Evolutionary conservation across 257 asterid genomes (phyloP).

Genomic region (Solanum chaucha): DNA sequence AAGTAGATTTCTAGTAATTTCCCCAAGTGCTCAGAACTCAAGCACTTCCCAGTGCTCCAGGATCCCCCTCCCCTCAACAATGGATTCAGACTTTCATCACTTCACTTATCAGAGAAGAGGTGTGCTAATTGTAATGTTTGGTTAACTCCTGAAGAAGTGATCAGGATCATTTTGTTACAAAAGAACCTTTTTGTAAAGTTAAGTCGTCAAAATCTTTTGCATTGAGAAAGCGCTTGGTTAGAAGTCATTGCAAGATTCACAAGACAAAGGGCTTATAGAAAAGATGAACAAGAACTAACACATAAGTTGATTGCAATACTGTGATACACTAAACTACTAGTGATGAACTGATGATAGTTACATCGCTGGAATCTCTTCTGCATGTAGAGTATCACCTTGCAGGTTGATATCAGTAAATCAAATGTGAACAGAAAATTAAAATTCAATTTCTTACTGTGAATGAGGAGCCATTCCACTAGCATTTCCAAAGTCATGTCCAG

Average conservation of each 20-base stretch:
- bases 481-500: slow-evolving; percentile 88
- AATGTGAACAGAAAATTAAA: background rate
- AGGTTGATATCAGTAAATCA: background rate
- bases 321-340: background rate
- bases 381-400: background rate
- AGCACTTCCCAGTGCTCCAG: background rate
- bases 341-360: background rate
- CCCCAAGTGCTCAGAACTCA: background rate
- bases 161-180: background rate
- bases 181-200: background rate
- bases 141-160: background rate
- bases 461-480: slow-evolving; percentile 99
- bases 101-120: background rate
- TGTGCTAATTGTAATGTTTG: background rate
- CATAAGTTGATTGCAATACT: background rate
- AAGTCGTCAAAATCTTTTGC: background rate
- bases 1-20: background rate
- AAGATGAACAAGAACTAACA: background rate
- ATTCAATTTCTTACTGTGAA: slow-evolving; percentile 61
- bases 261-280: background rate
- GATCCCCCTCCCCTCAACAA: background rate
- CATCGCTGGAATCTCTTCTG: background rate
- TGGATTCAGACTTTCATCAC: background rate
- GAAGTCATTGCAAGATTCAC: background rate
- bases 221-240: background rate